Percentiles rank a stretch among this genome's conserved stretches.
Conservation (phyloP, 768 basidiomycete genomes). For the Dioszegia crocea region DNA sequence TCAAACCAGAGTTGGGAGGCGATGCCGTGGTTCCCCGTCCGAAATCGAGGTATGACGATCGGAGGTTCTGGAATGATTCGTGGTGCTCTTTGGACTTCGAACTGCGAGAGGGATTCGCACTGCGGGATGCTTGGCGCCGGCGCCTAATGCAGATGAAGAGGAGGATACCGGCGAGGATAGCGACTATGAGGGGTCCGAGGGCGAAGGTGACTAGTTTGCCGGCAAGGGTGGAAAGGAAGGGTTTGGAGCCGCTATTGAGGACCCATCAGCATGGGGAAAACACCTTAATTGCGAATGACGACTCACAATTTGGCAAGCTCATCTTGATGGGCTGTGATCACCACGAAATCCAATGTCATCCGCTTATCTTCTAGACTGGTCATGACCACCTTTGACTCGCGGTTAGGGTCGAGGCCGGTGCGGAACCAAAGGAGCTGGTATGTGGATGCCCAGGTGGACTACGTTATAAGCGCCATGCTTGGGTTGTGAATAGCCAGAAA, state of each 20-base stretch:
- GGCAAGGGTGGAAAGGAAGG: conserved; percentile 19
- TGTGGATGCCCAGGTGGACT: conserved; percentile 32
- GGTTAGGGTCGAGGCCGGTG: conserved; percentile 24
- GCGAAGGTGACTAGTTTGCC: conserved; percentile 32
- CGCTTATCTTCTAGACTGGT: conserved; percentile 28
- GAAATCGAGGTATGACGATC: conserved; percentile 1
- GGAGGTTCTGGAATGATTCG: conserved; percentile 8
- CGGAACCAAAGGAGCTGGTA: conserved; percentile 39
- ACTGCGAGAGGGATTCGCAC: not conserved
- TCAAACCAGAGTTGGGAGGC: not conserved
- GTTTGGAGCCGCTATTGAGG: conserved; percentile 1
- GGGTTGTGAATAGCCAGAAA: not conserved
- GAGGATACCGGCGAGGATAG: conserved; percentile 14
- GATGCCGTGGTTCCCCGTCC: not conserved
- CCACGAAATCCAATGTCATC: conserved; percentile 34
- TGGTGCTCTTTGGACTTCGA: not conserved
- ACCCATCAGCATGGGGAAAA: not conserved
- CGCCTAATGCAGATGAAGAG: conserved; percentile 11
- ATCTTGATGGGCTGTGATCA: conserved; percentile 21
- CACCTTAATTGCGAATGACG: no score
- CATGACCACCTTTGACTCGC: conserved; percentile 19
- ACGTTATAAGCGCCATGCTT: not conserved
- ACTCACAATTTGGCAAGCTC: conserved; percentile 24
- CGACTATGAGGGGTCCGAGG: conserved; percentile 16
- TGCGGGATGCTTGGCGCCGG: conserved; percentile 3